Conservation (phyloP, 2,329 filamentous ascomycete species). For the Trichoderma sp. region DNA sequence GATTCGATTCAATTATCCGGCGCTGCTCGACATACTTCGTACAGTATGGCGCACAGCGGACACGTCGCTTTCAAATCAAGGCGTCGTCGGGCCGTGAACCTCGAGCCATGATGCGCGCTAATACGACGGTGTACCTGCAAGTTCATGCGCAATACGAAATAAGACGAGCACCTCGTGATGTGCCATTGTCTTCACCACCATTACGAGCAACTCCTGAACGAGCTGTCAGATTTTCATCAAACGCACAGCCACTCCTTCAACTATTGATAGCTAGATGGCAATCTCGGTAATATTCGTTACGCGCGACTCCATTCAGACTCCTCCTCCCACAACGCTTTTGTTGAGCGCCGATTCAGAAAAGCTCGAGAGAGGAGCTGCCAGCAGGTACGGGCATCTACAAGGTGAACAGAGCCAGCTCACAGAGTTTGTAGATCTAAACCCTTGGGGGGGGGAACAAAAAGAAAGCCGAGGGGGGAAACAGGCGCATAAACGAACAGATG, state of each 20-base stretch:
- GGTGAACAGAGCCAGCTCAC: not conserved
- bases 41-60: not conserved
- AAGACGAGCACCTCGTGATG: not conserved
- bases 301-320: not conserved
- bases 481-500: not conserved
- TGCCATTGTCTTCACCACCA: not conserved
- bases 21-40: not conserved
- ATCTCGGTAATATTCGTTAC: not conserved
- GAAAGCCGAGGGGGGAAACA: not conserved
- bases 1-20: slow-evolving; percentile 13
- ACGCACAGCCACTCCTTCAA: not conserved
- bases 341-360: not conserved
- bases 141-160: not conserved
- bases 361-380: not conserved
- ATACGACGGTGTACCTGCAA: not conserved
- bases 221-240: not conserved
- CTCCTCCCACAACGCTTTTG: not conserved
- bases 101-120: not conserved
- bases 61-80: not conserved
- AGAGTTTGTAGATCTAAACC: not conserved
- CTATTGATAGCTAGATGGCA: not conserved
- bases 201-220: not conserved
- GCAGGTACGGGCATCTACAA: not conserved
- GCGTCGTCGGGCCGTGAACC: not conserved
- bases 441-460: not conserved